Percentiles rank a stretch among this genome's conserved stretches.
These are phyloP conservation scores for Phytophthora kernoviae DNA, from an alignment of 352 stramenopile species.

Conservation along the genomic window DNA sequence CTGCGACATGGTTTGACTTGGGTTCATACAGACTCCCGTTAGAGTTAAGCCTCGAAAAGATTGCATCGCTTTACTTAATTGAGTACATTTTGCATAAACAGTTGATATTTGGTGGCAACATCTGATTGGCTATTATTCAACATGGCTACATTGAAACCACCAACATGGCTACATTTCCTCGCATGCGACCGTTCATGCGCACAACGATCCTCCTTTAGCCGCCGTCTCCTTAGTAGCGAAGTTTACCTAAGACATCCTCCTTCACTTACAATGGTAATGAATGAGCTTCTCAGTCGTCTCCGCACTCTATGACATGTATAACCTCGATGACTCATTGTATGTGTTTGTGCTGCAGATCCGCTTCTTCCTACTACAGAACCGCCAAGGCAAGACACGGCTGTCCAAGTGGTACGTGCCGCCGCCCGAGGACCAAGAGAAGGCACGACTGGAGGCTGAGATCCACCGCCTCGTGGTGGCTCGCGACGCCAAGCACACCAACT, in stretches of 20 bases:
- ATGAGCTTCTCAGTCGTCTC: background rate
- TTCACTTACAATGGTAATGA: slow-evolving; percentile 12
- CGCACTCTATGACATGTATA: too few species aligned
- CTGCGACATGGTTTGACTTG: too few species aligned
- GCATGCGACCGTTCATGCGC: slow-evolving; percentile 10
- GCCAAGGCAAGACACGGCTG: slow-evolving; percentile 98
- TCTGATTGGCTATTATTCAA: slow-evolving; percentile 4
- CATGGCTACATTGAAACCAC: too few species aligned
- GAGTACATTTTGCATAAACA: background rate
- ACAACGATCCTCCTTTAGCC: slow-evolving; percentile 1
- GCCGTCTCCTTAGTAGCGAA: too few species aligned
- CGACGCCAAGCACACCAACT: slow-evolving; percentile 94
- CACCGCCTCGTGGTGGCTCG: slow-evolving; percentile 88
- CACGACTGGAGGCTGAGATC: slow-evolving; percentile 90
- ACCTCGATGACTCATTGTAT: slow-evolving; percentile 2
- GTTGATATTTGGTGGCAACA: background rate
- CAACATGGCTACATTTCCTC: slow-evolving; percentile 3
- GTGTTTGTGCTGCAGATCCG: slow-evolving; percentile 72
- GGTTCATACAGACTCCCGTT: too few species aligned
- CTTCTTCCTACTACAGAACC: slow-evolving; percentile 99
- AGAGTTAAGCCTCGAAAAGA: too few species aligned
- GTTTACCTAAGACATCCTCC: slow-evolving; percentile 3
- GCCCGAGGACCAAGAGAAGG: slow-evolving; percentile 83
- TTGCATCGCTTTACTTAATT: too few species aligned
- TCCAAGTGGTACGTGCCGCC: slow-evolving; percentile 98